Evolutionary conservation across 768 basidiomycete genomes (phyloP).

Genomic region (Suillus weaverae): DNA sequence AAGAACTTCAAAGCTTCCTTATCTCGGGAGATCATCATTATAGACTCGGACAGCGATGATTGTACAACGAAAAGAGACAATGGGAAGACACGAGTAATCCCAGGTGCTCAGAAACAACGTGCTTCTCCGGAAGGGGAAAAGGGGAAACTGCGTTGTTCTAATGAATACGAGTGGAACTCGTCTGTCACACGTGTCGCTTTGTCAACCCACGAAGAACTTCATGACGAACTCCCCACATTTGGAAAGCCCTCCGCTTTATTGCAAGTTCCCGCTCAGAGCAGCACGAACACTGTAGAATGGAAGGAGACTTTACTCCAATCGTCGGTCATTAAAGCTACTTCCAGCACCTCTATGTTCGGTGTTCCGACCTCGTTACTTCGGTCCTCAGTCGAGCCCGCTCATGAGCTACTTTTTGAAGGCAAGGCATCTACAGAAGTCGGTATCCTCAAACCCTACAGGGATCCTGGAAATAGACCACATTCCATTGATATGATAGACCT

Average conservation of each 20-base stretch:
- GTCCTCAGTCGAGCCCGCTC: not conserved
- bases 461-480: not conserved
- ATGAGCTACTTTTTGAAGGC: not conserved
- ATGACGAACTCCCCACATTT: conserved; percentile 12
- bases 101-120: not conserved
- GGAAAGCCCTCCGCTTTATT: conserved; percentile 31
- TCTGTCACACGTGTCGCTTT: not conserved
- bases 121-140: not conserved
- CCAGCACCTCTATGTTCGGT: conserved; percentile 18
- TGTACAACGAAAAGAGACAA: conserved; percentile 6
- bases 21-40: conserved; percentile 51
- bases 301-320: not conserved
- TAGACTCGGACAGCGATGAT: conserved; percentile 62
- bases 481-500: not conserved
- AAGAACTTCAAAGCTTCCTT: conserved; percentile 9
- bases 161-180: not conserved
- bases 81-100: not conserved
- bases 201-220: not conserved
- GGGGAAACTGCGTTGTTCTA: not conserved
- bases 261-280: conserved; percentile 2
- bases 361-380: conserved; percentile 19
- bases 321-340: conserved; percentile 4
- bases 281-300: not conserved
- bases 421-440: not conserved
- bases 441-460: not conserved